Percentiles rank a stretch among this genome's conserved stretches.
Evolutionary conservation across 1,139 yeast genomes (phyloP).

Genomic region (Petasospora fabianii): DNA sequence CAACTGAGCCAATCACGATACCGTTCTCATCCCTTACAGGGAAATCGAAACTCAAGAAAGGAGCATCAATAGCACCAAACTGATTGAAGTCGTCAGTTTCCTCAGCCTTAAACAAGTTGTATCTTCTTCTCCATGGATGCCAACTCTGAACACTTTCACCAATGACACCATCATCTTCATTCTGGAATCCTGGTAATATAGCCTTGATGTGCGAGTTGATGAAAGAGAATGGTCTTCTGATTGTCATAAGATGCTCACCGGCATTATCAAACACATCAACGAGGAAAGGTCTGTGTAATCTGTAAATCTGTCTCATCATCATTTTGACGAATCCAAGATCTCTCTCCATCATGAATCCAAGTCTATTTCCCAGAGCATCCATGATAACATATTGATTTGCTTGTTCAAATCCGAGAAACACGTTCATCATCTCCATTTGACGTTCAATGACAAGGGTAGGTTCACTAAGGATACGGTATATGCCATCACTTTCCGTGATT

Average conservation of each 20-base stretch:
- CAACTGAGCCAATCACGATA: constrained; percentile 65
- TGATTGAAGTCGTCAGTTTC: constrained; percentile 32
- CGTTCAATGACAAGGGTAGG: constrained; percentile 88
- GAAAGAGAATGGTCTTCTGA: constrained; percentile 77
- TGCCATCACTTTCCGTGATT: constrained; percentile 52
- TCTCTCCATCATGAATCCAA: constrained; percentile 81
- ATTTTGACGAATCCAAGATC: constrained; percentile 68
- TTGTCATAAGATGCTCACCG: constrained; percentile 67
- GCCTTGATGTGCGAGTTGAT: constrained; percentile 86
- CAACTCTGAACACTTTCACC: constrained; percentile 91
- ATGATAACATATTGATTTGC: constrained; percentile 74
- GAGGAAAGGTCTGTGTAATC: constrained; percentile 81
- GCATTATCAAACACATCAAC: constrained; percentile 73
- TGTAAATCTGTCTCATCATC: constrained; percentile 74
- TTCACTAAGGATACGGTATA: constrained; percentile 49
- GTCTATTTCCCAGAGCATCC: constrained; percentile 66
- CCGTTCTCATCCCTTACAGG: constrained; percentile 63
- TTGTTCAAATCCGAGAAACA: constrained; percentile 87
- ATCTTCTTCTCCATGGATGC: constrained; percentile 90
- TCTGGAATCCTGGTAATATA: constrained; percentile 48
- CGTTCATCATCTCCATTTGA: constrained; percentile 81
- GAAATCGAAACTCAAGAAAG: constrained; percentile 81
- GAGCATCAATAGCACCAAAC: constrained; percentile 84
- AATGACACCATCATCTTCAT: constrained; percentile 41
- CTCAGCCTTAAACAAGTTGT: constrained; percentile 62